These are phyloP conservation scores for Tuber borchii DNA, from an alignment of 495 filamentous ascomycete species.

Conservation along the genomic window DNA sequence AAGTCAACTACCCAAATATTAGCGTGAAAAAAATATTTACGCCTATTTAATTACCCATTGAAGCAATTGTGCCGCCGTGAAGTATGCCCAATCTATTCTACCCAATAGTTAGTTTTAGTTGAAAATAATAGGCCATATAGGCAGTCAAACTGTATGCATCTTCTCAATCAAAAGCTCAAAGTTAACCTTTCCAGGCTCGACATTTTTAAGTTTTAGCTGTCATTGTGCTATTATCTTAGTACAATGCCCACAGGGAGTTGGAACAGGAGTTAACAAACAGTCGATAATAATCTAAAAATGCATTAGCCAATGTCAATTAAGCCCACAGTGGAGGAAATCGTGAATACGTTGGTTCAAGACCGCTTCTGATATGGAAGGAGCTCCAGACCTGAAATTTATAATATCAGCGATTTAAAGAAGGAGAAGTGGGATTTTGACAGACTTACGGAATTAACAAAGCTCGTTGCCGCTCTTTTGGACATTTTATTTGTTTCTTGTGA, in stretches of 20 bases:
- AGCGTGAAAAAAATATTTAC: conserved; percentile 3
- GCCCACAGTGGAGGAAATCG: neutral
- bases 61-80: conserved; percentile 91
- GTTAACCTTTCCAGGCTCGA: conserved; percentile 68
- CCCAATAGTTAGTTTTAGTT: neutral
- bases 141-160: conserved; percentile 68
- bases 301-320: neutral
- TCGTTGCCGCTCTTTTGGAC: neutral
- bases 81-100: conserved; percentile 85
- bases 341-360: conserved; percentile 33
- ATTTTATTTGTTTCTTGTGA: neutral
- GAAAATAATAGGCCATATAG: neutral
- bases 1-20: conserved; percentile 61
- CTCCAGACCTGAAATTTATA: conserved; percentile 28
- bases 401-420: neutral
- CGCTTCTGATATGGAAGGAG: conserved; percentile 30
- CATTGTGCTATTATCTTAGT: neutral
- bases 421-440: neutral
- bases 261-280: neutral
- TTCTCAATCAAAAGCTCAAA: conserved; percentile 82
- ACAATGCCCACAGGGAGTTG: neutral
- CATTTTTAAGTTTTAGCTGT: conserved; percentile 70
- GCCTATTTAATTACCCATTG: conserved; percentile 56
- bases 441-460: neutral
- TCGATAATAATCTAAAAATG: neutral